Conservation (phyloP, 2,329 filamentous ascomycete genomes). For the Alternaria dauci region DNA sequence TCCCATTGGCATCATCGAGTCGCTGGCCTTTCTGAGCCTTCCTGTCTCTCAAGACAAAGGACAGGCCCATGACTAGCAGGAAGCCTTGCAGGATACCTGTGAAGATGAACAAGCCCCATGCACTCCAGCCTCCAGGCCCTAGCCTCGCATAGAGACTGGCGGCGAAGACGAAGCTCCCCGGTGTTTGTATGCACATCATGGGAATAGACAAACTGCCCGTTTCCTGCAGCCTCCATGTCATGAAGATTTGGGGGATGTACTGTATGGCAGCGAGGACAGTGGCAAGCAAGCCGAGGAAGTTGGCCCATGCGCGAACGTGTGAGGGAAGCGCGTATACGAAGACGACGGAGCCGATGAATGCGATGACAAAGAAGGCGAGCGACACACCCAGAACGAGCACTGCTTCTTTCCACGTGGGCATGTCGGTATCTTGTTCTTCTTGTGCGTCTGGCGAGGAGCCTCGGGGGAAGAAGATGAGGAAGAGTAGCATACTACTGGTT, state of each 20-base stretch:
- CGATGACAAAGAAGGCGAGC: slow-evolving; percentile 76
- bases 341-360: slow-evolving; percentile 70
- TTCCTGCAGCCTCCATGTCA: slow-evolving; percentile 83
- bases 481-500: slow-evolving; percentile 78
- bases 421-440: slow-evolving; percentile 38
- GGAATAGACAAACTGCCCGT: slow-evolving; percentile 92
- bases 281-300: slow-evolving; percentile 81
- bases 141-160: slow-evolving; percentile 81
- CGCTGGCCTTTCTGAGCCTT: slow-evolving; percentile 21
- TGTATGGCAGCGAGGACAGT: slow-evolving; percentile 83
- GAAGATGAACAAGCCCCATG: slow-evolving; percentile 90
- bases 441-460: slow-evolving; percentile 34
- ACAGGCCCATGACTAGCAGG: slow-evolving; percentile 80
- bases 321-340: slow-evolving; percentile 71
- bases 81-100: slow-evolving; percentile 86
- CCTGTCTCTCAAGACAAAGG: slow-evolving; percentile 69
- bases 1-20: slow-evolving; percentile 4
- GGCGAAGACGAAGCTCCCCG: slow-evolving; percentile 89
- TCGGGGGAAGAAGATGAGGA: slow-evolving; percentile 84
- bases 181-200: slow-evolving; percentile 99
- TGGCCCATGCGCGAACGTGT: slow-evolving; percentile 80
- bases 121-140: slow-evolving; percentile 88
- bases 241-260: slow-evolving; percentile 95
- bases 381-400: slow-evolving; percentile 76
- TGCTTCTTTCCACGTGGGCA: slow-evolving; percentile 76